phyloP scores from a whole-genome alignment of 805 yeast species.

The Ogataea paraovalis region DNA sequence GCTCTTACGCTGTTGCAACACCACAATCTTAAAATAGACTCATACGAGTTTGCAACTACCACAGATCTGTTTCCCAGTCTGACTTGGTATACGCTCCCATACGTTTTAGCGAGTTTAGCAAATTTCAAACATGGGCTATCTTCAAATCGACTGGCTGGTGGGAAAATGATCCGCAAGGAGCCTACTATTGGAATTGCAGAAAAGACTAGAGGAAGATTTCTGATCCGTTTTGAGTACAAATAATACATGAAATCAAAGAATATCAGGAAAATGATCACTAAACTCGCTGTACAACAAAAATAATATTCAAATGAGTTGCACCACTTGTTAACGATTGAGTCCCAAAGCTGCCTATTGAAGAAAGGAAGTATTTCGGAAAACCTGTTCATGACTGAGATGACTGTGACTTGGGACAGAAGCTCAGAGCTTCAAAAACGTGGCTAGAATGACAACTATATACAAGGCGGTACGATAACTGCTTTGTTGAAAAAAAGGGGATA shows the following conservation, averaged over 20 bases:
- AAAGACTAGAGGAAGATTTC: conserved; percentile 17
- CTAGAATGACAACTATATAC: no score
- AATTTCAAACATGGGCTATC: conserved; percentile 46
- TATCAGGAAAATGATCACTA: no score
- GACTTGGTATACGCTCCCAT: conserved; percentile 55
- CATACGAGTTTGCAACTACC: conserved; percentile 64
- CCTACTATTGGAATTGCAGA: conserved; percentile 27
- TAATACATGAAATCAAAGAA: no score
- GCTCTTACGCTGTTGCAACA: conserved; percentile 40
- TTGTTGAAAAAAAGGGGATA: neutral
- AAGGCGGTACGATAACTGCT: neutral
- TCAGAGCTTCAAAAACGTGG: no score
- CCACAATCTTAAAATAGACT: conserved; percentile 54
- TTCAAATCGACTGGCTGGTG: conserved; percentile 16
- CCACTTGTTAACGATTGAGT: no score
- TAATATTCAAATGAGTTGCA: no score
- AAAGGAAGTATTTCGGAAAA: no score
- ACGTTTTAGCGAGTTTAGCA: conserved; percentile 38
- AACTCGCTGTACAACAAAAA: neutral
- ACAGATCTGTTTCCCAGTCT: conserved; percentile 54
- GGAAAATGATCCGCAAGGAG: conserved; percentile 22
- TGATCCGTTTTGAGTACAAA: conserved; percentile 16
- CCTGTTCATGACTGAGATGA: no score
- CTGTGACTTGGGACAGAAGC: no score
- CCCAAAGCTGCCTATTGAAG: no score